Conservation (phyloP, 176 grass and related monocot species). For the Musa schizocarpa region DNA sequence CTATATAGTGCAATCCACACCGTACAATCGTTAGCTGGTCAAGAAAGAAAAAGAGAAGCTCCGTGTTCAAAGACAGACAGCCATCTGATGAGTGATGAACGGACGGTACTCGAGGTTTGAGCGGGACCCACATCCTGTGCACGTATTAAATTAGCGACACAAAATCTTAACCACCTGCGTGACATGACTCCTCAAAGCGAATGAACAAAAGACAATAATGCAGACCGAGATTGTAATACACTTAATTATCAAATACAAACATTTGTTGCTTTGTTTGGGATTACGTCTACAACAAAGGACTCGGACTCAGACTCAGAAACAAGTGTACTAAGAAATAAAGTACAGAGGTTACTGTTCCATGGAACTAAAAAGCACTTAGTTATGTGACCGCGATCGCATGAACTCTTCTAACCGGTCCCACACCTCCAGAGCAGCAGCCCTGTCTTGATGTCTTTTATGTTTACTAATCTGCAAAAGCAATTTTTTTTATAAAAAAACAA, state of each 20-base stretch:
- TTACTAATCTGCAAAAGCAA: conserved; percentile 67
- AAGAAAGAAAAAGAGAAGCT: neutral
- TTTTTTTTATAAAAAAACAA: neutral
- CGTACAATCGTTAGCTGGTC: neutral
- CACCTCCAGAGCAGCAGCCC: conserved; percentile 84
- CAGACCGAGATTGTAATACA: too few relatives aligned
- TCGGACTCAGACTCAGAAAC: neutral
- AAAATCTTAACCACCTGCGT: too few relatives aligned
- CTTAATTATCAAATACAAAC: too few relatives aligned
- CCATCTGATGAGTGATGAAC: too few relatives aligned
- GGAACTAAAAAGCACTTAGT: conserved; percentile 16
- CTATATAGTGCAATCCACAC: neutral
- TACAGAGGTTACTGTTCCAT: neutral
- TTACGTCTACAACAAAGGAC: neutral
- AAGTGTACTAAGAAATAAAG: too few relatives aligned
- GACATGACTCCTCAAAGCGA: too few relatives aligned
- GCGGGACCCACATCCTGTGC: too few relatives aligned
- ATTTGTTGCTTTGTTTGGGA: neutral
- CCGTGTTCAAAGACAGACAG: neutral
- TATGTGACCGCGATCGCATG: conserved; percentile 43
- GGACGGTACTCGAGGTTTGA: too few relatives aligned
- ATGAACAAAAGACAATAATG: too few relatives aligned
- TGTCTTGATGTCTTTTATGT: conserved; percentile 96
- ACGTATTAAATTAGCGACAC: too few relatives aligned
- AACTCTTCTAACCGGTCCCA: conserved; percentile 89